Conservation (phyloP, 1,284 basidiomycete genomes). For the Neonothopanus nambi region DNA sequence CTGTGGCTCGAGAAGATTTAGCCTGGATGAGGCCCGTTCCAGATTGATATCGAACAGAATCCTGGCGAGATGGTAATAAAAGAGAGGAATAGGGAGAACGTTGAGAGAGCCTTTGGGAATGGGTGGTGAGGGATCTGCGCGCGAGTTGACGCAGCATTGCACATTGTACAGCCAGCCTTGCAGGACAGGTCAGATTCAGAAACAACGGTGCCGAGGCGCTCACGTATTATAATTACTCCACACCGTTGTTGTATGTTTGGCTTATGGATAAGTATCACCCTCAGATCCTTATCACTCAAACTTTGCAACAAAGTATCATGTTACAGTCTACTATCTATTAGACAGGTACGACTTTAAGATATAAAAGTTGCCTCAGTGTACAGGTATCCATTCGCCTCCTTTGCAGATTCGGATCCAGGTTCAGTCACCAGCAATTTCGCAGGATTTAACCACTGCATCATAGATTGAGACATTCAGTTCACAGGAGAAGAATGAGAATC, state of each 20-base stretch:
- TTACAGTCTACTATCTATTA: background rate
- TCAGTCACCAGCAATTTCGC: conserved; percentile 69
- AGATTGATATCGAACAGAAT: conserved; percentile 11
- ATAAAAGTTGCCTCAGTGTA: conserved; percentile 95
- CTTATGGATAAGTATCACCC: no score
- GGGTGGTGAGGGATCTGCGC: conserved; percentile 15
- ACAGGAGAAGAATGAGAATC: no score
- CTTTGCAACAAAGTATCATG: background rate
- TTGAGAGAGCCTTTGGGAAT: background rate
- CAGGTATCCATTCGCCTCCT: conserved; percentile 69
- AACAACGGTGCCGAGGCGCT: background rate
- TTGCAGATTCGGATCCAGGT: conserved; percentile 46
- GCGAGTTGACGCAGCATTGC: conserved; percentile 24
- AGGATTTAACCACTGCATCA: conserved; percentile 76
- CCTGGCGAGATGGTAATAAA: background rate
- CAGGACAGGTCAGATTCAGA: background rate
- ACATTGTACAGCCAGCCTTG: conserved; percentile 23
- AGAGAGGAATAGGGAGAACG: background rate
- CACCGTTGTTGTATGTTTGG: background rate
- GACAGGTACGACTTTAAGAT: conserved; percentile 45
- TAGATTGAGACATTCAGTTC: conserved; percentile 1
- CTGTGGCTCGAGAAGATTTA: background rate
- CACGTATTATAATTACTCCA: no score
- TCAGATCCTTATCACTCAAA: background rate
- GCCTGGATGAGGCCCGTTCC: conserved; percentile 13